Percentiles rank a stretch among this genome's conserved stretches.
phyloP scores from a whole-genome alignment of 106 monocot species.

The Dendrobium huoshanense region DNA sequence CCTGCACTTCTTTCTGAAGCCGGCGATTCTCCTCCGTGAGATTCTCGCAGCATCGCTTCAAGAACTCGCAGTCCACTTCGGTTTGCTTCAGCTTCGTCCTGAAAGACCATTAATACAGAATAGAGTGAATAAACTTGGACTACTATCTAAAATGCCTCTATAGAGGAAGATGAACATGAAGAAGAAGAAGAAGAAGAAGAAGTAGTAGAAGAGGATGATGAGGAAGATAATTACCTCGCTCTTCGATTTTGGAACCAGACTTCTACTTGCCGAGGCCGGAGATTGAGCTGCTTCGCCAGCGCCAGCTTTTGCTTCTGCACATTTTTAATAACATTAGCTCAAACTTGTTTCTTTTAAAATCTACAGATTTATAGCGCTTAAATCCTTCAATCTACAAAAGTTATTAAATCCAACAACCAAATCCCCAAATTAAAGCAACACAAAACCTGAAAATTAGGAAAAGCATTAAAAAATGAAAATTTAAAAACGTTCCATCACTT shows the following conservation, averaged over 20 bases:
- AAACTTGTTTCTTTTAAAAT: too few species aligned
- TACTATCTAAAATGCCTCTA: too few species aligned
- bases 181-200: neutral
- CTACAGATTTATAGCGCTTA: too few species aligned
- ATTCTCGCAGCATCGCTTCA: slow-evolving; percentile 92
- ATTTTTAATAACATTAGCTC: neutral
- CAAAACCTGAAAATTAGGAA: too few species aligned
- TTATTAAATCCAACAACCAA: too few species aligned
- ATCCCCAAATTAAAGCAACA: too few species aligned
- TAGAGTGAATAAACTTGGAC: too few species aligned
- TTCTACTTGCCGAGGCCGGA: neutral
- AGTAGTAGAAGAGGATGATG: neutral
- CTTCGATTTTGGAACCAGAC: neutral
- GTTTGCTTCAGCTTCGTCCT: slow-evolving; percentile 99
- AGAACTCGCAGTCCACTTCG: slow-evolving; percentile 90
- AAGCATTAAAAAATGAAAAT: too few species aligned
- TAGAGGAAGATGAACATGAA: neutral
- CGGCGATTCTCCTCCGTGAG: slow-evolving; percentile 86
- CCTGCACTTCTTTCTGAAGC: slow-evolving; percentile 92
- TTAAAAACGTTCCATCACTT: too few species aligned
- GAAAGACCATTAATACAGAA: slow-evolving; percentile 2
- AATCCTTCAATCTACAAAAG: too few species aligned
- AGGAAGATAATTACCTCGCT: neutral
- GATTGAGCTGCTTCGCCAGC: neutral
- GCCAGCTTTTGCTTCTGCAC: neutral